phyloP scores from a whole-genome alignment of 345 rosid species.

The Euclidium syriacum region DNA sequence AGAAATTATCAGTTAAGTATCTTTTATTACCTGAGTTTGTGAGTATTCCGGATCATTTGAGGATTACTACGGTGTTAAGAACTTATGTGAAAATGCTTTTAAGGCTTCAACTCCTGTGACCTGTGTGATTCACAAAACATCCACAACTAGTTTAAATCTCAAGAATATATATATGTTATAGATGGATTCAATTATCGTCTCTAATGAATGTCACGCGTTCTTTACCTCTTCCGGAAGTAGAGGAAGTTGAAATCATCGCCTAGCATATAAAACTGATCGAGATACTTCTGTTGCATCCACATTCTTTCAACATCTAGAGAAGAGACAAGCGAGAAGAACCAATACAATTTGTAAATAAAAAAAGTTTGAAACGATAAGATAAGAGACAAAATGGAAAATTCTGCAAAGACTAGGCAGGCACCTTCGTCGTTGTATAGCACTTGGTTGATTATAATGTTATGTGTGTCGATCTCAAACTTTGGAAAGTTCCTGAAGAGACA shows the following conservation, averaged over 20 bases:
- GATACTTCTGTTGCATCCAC: conserved; percentile 97
- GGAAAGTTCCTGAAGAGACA: conserved; percentile 97
- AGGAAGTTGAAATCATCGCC: conserved; percentile 94
- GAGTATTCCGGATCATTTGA: conserved; percentile 79
- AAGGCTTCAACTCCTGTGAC: conserved; percentile 96
- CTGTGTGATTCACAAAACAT: conserved; percentile 36
- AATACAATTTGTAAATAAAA: neutral
- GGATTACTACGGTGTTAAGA: conserved; percentile 70
- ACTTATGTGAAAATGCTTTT: conserved; percentile 60
- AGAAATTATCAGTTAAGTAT: too few relatives aligned
- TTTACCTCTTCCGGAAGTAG: conserved; percentile 95
- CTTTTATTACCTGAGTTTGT: conserved; percentile 69
- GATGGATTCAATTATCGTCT: neutral
- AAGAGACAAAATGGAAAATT: neutral
- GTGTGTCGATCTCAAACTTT: conserved; percentile 97
- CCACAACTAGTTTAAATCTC: neutral
- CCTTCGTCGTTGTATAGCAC: conserved; percentile 91
- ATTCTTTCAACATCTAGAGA: conserved; percentile 72
- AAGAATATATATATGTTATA: neutral
- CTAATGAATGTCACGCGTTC: neutral
- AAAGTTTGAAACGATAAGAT: conserved; percentile 7
- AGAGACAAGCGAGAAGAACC: conserved; percentile 6
- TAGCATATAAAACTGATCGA: conserved; percentile 95
- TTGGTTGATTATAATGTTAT: conserved; percentile 94
- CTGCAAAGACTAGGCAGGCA: conserved; percentile 20